Base-by-base conservation (phyloP, 345 rosid genomes). In the Corchorus olitorius region DNA sequence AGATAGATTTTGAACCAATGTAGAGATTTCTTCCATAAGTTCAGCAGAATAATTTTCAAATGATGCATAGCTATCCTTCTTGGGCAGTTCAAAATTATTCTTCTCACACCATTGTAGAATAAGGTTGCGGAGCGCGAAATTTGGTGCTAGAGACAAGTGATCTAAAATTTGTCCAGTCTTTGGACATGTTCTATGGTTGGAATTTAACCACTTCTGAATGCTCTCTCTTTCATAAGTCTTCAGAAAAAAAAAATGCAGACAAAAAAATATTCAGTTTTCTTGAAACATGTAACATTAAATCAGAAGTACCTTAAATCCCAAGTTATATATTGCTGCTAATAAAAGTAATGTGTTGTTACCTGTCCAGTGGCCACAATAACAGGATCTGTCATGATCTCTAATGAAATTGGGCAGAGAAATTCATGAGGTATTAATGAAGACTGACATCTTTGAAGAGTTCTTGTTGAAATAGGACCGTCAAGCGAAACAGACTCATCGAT, bases 341-440 rank as follows among this genome's bases (percentile, higher is more conserved):
- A 53, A 10, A 27, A n/a, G 72, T 0, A 17, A 76, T 8, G 33
- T 20, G 10, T 37, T 64, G 63, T 73, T 87, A 90, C 94, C 94
- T 90, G 94, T 73, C 94, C 92, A 12, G 90, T 87, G 67, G 92
- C 84, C 63, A 87, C 86, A 19, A 90, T 90, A 35, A 88, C 92
- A 9, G 94, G 94, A 68, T 88, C 92, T 50, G 81, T 80, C 92
- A 90, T 90, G 73, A 90, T 84, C 81, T 88, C 92, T 22, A 88
- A 73, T 16, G 88, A 56, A 65, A 90, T 83, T 1, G 94, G 90
- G 46, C 94, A 90, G 2, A 87, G 89, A 72, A 83, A 90, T 76
- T 90, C 92, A 19, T 87, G 81, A 52, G 91, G 89, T 67, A 88
- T 64, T 11, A 83, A 59, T 70, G 66, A 69, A 8, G 89, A 79